Percentiles rank a stretch among this genome's conserved stretches.
These are phyloP conservation scores for Blechomonas ayalai DNA, from an alignment of 208 protist species.

Conservation along the genomic window DNA sequence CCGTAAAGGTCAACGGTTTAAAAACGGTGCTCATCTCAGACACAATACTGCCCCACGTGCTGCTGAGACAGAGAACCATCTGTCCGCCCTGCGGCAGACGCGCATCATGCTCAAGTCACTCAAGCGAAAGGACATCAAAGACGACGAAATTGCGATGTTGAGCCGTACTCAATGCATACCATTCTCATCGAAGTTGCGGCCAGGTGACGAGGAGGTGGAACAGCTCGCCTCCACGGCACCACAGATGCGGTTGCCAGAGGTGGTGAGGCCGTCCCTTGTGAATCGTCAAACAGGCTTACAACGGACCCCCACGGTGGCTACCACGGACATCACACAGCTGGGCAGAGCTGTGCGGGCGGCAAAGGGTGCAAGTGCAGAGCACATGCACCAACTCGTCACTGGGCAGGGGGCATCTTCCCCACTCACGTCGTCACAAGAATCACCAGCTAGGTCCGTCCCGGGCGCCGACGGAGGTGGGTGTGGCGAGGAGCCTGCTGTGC, in stretches of 20 bases:
- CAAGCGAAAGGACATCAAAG: constrained; percentile 66
- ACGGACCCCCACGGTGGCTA: background rate
- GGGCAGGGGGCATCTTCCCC: background rate
- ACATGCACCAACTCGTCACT: background rate
- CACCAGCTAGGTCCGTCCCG: background rate
- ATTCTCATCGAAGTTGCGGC: background rate
- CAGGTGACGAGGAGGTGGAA: constrained; percentile 3
- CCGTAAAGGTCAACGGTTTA: no score
- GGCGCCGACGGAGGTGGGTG: background rate
- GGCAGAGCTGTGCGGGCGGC: background rate
- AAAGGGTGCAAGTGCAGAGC: background rate
- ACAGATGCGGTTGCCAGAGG: background rate
- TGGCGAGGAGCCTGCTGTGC: background rate
- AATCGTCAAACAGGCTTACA: background rate
- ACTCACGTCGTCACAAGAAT: background rate
- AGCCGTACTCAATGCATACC: constrained; percentile 19
- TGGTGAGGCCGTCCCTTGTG: constrained; percentile 9
- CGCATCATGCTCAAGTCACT: constrained; percentile 75
- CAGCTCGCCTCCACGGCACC: constrained; percentile 27
- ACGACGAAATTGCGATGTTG: constrained; percentile 55
- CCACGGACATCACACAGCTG: background rate
- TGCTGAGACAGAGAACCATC: constrained; percentile 14
- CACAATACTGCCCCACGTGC: background rate
- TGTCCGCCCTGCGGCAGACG: constrained; percentile 25
- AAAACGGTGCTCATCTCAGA: no score